Evolutionary conservation across 306 rosid species (phyloP), one percentile per base, ranked within the genome.

Genomic region (Hylodesmum podocarpum): DNA sequence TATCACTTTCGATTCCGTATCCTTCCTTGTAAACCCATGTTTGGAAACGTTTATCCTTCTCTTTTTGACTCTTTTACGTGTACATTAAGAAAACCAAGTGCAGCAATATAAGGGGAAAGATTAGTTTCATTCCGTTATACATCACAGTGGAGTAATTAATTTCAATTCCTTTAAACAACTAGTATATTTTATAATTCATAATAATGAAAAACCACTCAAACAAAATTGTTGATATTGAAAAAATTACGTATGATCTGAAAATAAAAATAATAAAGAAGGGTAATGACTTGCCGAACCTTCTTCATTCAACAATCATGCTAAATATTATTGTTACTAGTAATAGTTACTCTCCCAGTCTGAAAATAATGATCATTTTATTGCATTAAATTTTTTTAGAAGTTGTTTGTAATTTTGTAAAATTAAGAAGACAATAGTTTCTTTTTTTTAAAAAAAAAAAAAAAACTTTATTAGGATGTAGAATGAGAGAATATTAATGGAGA

Each of bases 11-110:
- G n/a, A n/a, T n/a, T n/a, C n/a, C n/a, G n/a, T n/a, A n/a, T 49
- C 78, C 83, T 67, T 78, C 83, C 81, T 59, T 74, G 74, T 83
- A 83, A 7, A 70, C 47, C 78, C 80, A 83, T 33, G 74, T 54
- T 39, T 46, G 53, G 40, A 83, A 78, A 40, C 58, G 49, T 66
- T 67, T 73, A 74, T 73, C 72, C 81, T 78, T 79, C 61, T 44
- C 82, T 16, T 15, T 78, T 46, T 46, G 54, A 70, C 77, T 78
- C 70, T 71, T 65, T 1, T 55, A 47, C n/a, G 5, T 46, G 19
- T 15, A 46, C 51, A 16, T 50, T 50, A 50, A 19, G 27, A 8
- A 18, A 50, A 18, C 15, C 19, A 19, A 21, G 21, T 51, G 28
- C 58, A 21, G 19, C 29, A 51, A 21, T 14, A 19, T 51, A 3